These are phyloP conservation scores for Blastocystis sp. DNA, from an alignment of 352 stramenopile genomes.

Conservation along the genomic window DNA sequence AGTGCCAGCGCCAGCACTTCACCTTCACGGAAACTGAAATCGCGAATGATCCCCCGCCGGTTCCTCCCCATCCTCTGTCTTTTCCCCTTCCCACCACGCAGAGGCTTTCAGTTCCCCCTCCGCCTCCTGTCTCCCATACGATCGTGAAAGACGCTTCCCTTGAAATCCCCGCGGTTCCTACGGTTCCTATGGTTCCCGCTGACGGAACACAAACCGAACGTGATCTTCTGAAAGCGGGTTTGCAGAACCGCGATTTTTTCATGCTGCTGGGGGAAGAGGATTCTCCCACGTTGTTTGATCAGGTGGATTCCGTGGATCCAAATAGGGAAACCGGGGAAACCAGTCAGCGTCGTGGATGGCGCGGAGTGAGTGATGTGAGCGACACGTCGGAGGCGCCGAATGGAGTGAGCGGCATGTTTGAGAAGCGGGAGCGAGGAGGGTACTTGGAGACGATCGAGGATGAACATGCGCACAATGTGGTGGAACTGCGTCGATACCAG, in stretches of 20 bases:
- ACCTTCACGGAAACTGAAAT: not conserved
- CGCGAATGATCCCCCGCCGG: not conserved
- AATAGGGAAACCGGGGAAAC: too few relatives aligned
- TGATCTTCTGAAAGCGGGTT: not conserved
- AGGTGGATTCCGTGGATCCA: not conserved
- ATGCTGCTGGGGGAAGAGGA: not conserved
- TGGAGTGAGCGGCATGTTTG: constrained; percentile 1
- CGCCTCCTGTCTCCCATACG: constrained; percentile 2
- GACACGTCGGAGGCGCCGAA: not conserved
- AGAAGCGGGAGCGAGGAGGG: constrained; percentile 14
- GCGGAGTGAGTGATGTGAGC: constrained; percentile 22
- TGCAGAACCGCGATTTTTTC: not conserved
- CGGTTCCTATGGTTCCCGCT: not conserved
- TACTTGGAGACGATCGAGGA: constrained; percentile 9
- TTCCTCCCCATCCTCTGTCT: not conserved
- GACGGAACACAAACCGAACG: not conserved
- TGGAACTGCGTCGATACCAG: constrained; percentile 38
- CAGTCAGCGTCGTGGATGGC: not conserved
- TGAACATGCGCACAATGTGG: constrained; percentile 9
- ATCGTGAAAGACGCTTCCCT: not conserved
- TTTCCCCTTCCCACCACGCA: not conserved
- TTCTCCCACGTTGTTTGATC: not conserved
- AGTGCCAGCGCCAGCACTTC: not conserved
- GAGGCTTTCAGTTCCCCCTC: not conserved
- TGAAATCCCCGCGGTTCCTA: not conserved